Percentiles rank a stretch among this genome's conserved stretches.
Conservation (phyloP, 768 basidiomycete species). For the Suillus spraguei region DNA sequence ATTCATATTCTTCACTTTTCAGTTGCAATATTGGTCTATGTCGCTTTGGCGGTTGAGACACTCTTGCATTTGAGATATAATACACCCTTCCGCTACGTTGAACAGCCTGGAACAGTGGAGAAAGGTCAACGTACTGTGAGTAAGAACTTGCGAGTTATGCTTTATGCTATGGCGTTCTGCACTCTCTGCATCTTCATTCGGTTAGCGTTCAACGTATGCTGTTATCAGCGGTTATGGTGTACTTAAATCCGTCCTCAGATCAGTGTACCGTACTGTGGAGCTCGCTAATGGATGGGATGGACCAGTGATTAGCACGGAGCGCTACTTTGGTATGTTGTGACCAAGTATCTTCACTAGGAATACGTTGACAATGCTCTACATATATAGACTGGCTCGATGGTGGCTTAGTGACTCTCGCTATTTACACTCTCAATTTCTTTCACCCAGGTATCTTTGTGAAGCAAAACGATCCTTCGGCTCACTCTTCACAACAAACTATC, state of each 20-base stretch:
- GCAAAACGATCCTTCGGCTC: too few species aligned
- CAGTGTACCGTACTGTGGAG: slow-evolving; percentile 19
- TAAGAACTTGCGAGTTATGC: slow-evolving; percentile 33
- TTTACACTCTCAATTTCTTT: slow-evolving; percentile 46
- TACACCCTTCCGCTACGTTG: slow-evolving; percentile 32
- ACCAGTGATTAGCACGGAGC: slow-evolving; percentile 47
- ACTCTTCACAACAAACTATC: neutral
- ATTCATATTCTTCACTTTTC: slow-evolving; percentile 13
- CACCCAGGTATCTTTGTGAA: slow-evolving; percentile 45
- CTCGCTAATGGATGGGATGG: slow-evolving; percentile 44
- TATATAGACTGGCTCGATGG: slow-evolving; percentile 52
- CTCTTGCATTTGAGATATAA: slow-evolving; percentile 42
- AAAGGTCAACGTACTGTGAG: slow-evolving; percentile 2
- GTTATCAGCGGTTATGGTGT: neutral
- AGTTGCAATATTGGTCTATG: slow-evolving; percentile 48
- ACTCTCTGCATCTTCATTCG: slow-evolving; percentile 50
- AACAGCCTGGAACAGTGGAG: slow-evolving; percentile 1
- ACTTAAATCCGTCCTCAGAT: slow-evolving; percentile 6
- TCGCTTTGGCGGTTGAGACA: slow-evolving; percentile 47
- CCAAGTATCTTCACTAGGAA: neutral
- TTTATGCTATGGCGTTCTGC: slow-evolving; percentile 39
- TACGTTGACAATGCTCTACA: neutral
- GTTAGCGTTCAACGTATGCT: slow-evolving; percentile 25
- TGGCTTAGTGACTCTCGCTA: slow-evolving; percentile 47
- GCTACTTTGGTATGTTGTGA: slow-evolving; percentile 46